Percentiles rank a stretch among this genome's conserved stretches.
phyloP scores from a whole-genome alignment of 116 monocot species.

The Iris pallida region DNA sequence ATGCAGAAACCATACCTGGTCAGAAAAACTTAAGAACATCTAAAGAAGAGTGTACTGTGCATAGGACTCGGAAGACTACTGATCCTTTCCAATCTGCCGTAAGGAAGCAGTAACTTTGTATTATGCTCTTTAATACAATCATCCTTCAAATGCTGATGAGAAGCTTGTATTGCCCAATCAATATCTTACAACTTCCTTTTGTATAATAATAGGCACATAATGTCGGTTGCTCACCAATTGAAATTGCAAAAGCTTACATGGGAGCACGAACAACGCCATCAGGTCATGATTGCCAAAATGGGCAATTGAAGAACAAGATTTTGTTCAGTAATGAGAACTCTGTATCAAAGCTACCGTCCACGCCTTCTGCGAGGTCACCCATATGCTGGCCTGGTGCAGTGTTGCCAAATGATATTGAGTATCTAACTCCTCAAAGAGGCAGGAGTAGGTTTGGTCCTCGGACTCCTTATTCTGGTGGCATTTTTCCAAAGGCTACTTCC shows the following conservation, averaged over 20 bases:
- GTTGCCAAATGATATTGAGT: constrained; percentile 14
- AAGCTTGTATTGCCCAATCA: neutral
- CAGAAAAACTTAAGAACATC: constrained; percentile 1
- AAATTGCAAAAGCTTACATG: constrained; percentile 50
- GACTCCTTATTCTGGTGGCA: constrained; percentile 20
- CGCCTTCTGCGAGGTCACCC: constrained; percentile 19
- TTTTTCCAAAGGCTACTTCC: constrained; percentile 25
- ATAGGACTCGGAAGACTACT: constrained; percentile 2
- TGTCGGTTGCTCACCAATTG: constrained; percentile 37
- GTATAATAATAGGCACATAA: constrained; percentile 5
- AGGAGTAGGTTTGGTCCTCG: constrained; percentile 4
- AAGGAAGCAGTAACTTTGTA: neutral
- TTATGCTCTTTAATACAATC: neutral
- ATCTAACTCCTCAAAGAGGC: constrained; percentile 21
- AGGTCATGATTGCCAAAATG: constrained; percentile 3
- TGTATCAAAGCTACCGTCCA: constrained; percentile 18
- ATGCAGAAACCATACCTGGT: neutral
- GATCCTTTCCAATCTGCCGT: neutral
- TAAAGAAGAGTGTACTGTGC: neutral
- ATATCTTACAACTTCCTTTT: neutral
- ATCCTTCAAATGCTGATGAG: neutral
- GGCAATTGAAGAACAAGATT: neutral
- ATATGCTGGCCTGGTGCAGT: constrained; percentile 36
- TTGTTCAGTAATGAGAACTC: neutral
- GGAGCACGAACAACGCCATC: constrained; percentile 7